Percentiles rank a stretch among this genome's conserved stretches.
Conservation (phyloP, 2,329 filamentous ascomycete genomes). For the Hypoxylon sp. region DNA sequence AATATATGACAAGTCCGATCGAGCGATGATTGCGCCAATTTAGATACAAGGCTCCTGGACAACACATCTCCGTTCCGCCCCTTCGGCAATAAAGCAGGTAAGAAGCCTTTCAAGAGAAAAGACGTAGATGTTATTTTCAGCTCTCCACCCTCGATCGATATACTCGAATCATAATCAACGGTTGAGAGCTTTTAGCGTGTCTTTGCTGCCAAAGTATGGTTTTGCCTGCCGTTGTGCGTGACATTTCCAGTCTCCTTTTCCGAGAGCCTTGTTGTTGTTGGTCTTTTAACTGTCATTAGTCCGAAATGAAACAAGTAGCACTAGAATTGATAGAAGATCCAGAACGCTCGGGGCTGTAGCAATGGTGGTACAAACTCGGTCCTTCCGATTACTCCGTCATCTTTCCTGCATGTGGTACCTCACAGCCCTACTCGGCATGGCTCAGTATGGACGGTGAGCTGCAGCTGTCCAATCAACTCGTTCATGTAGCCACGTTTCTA, state of each 20-base stretch:
- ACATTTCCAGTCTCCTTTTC: background rate
- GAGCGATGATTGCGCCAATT: background rate
- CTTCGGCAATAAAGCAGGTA: background rate
- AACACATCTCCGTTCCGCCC: background rate
- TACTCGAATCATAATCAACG: background rate
- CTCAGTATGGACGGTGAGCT: background rate
- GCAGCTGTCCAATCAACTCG: background rate
- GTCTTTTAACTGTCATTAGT: background rate
- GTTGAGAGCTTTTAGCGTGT: background rate
- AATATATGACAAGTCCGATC: background rate
- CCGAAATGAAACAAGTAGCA: background rate
- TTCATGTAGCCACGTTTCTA: background rate
- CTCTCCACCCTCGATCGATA: background rate
- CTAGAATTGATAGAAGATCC: background rate
- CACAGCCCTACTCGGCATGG: constrained; percentile 9
- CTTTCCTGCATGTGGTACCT: background rate
- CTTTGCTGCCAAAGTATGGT: background rate
- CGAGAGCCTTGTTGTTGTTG: background rate
- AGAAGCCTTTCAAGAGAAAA: background rate
- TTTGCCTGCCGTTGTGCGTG: background rate
- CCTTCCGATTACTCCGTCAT: background rate
- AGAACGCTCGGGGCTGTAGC: background rate
- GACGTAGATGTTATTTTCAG: background rate
- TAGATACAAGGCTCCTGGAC: background rate
- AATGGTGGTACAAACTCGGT: constrained; percentile 5